A percentile compares a stretch with the other conserved stretches of the same genome.
Conservation (phyloP, 768 basidiomycete genomes). For the Astraeus odoratus region DNA sequence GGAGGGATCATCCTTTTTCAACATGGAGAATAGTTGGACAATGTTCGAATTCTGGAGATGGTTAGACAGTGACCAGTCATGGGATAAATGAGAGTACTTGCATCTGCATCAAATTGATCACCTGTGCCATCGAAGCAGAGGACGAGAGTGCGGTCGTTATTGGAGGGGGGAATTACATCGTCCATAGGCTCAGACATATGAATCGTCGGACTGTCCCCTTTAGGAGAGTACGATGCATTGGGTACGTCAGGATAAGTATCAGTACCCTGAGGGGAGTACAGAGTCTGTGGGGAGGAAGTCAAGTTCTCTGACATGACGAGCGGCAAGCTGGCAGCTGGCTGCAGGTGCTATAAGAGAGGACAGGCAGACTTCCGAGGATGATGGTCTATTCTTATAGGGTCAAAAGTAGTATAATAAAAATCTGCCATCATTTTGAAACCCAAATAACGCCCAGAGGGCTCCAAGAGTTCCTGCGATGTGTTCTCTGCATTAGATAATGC, state of each 20-base stretch:
- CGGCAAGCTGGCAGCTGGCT: no score
- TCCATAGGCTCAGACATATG: constrained; percentile 9
- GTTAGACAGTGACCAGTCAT: not conserved
- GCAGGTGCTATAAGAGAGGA: no score
- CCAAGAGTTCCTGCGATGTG: no score
- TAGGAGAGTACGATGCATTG: not conserved
- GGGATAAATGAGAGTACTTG: constrained; percentile 22
- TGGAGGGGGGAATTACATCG: constrained; percentile 36
- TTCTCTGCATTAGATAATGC: no score
- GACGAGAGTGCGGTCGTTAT: constrained; percentile 47
- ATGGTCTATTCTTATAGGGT: no score
- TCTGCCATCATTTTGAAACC: no score
- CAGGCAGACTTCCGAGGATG: no score
- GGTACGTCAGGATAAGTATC: not conserved
- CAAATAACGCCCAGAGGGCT: no score
- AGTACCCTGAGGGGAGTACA: no score
- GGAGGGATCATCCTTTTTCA: constrained; percentile 56
- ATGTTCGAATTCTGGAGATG: constrained; percentile 63
- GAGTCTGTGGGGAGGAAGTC: no score
- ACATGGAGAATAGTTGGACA: constrained; percentile 58
- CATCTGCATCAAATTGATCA: constrained; percentile 63
- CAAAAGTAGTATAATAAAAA: no score
- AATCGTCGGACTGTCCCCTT: not conserved
- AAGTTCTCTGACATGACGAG: no score
- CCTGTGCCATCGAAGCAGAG: constrained; percentile 63